A percentile compares a stretch with the other conserved stretches of the same genome.
Evolutionary conservation across 768 basidiomycete genomes (phyloP).

Genomic region (Cyathus striatus): DNA sequence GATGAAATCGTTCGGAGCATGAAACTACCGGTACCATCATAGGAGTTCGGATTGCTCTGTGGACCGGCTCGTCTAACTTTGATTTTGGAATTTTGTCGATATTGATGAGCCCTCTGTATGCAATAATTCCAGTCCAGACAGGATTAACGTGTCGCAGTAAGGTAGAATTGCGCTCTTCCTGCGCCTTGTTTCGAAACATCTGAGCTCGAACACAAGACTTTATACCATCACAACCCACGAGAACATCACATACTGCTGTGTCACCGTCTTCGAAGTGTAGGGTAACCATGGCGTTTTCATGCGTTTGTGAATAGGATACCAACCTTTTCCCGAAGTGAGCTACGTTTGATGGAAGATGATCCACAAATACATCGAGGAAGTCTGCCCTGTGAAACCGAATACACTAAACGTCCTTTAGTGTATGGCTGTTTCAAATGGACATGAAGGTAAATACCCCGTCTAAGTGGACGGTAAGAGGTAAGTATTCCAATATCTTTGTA

Average conservation of each 20-base stretch:
- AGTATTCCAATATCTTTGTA: too few relatives aligned
- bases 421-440: background rate
- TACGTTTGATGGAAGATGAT: slow-evolving; percentile 23
- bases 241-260: slow-evolving; percentile 30
- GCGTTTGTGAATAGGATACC: slow-evolving; percentile 16
- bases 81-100: slow-evolving; percentile 23
- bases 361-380: slow-evolving; percentile 37
- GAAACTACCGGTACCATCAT: slow-evolving; percentile 33
- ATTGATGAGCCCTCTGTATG: slow-evolving; percentile 41
- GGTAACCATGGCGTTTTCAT: slow-evolving; percentile 9
- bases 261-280: slow-evolving; percentile 27
- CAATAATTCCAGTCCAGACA: slow-evolving; percentile 40
- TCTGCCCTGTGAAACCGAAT: slow-evolving; percentile 45
- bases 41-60: slow-evolving; percentile 28
- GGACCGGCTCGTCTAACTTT: slow-evolving; percentile 15
- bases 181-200: slow-evolving; percentile 19
- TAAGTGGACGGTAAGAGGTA: slow-evolving; percentile 8
- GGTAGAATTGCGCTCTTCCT: slow-evolving; percentile 14
- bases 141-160: slow-evolving; percentile 32
- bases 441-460: slow-evolving; percentile 21
- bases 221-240: slow-evolving; percentile 44
- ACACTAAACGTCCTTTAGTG: slow-evolving; percentile 13
- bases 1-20: background rate
- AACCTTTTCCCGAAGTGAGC: slow-evolving; percentile 34
- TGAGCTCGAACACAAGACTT: slow-evolving; percentile 27